Evolutionary conservation across 352 stramenopile species (phyloP).

Genomic region (Phytophthora hybrid): DNA sequence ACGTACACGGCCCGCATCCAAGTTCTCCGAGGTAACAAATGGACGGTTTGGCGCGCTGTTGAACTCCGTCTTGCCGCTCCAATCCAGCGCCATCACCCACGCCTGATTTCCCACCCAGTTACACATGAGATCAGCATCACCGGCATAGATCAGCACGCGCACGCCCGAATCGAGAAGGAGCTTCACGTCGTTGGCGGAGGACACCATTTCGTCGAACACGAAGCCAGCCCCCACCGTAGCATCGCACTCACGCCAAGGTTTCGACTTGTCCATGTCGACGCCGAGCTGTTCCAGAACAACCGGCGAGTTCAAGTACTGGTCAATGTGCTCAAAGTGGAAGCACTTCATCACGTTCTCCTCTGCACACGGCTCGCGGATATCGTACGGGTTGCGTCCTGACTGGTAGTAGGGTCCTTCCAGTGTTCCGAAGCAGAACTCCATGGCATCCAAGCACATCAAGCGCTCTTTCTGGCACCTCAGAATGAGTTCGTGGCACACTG

Average conservation of each 20-base stretch:
- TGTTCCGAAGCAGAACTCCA: constrained; percentile 66
- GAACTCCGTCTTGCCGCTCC: constrained; percentile 91
- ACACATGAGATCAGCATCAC: constrained; percentile 97
- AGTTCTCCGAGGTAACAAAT: constrained; percentile 36
- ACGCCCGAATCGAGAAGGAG: constrained; percentile 82
- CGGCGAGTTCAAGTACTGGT: constrained; percentile 76
- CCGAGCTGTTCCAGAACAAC: constrained; percentile 43
- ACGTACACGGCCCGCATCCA: constrained; percentile 53
- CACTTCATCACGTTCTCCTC: constrained; percentile 68
- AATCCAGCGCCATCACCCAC: constrained; percentile 94
- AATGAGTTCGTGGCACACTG: constrained; percentile 67
- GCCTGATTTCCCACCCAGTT: constrained; percentile 97
- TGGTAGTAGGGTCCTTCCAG: constrained; percentile 60
- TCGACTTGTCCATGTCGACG: constrained; percentile 55
- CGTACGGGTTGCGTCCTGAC: constrained; percentile 74
- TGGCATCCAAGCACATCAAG: constrained; percentile 50
- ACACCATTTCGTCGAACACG: constrained; percentile 94
- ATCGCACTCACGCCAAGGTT: constrained; percentile 94
- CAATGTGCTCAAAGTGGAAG: constrained; percentile 75
- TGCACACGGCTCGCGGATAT: constrained; percentile 68
- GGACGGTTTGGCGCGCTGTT: constrained; percentile 52
- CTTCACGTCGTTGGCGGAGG: constrained; percentile 90
- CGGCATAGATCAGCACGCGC: constrained; percentile 95
- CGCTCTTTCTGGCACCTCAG: constrained; percentile 58
- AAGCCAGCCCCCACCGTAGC: constrained; percentile 93